Base-by-base conservation (phyloP, 2,329 filamentous ascomycete genomes). In the Sphaerulina populicola region DNA sequence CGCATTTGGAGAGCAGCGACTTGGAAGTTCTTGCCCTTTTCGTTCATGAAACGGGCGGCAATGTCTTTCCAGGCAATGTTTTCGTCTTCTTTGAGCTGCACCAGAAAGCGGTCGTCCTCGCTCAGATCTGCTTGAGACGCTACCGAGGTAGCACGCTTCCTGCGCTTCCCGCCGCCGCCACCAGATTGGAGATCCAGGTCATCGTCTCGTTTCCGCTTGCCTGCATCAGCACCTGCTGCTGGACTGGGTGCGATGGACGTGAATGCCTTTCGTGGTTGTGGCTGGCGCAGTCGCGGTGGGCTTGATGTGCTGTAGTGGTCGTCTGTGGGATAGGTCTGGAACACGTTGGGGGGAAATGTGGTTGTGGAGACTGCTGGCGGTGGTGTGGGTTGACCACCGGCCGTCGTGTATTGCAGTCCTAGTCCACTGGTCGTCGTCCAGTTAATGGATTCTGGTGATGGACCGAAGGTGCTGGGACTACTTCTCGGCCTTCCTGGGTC, bases 1-100 rank as follows among this genome's bases (percentile, higher is more conserved):
- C 74, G 73, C 76, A 78, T 78, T 59, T 78, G 76, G 30, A 78
- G 64, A 6, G 75, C 74, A 3, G 75, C 73, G 44, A 77, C 73
- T 55, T 76, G 72, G 54, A 74, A 72, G 4, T 64, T 67, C 59
- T 76, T 73, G 50, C 73, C 73, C 27, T 72, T 65, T 29, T 76
- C 73, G 10, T 68, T 68, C 49, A 73, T 68, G 62, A 77, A 77
- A 18, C 72, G 72, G 6, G 68, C 66, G 7, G 73, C 73, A 52
- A 78, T 77, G 51, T 77, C 75, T 60, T 78, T 78, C 76, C 75
- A 78, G 0, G 75, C 72, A 49, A 77, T 70, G 30, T 66, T 69
- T 49, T 77, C 74, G 44, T 76, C 73, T 52, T 77, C 74, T 51
- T 77, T 77, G 42, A 78, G 68, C 52, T 70, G 68, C 12, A 77